phyloP scores from a whole-genome alignment of 495 filamentous ascomycete species.

The Daldinia caldariorum region DNA sequence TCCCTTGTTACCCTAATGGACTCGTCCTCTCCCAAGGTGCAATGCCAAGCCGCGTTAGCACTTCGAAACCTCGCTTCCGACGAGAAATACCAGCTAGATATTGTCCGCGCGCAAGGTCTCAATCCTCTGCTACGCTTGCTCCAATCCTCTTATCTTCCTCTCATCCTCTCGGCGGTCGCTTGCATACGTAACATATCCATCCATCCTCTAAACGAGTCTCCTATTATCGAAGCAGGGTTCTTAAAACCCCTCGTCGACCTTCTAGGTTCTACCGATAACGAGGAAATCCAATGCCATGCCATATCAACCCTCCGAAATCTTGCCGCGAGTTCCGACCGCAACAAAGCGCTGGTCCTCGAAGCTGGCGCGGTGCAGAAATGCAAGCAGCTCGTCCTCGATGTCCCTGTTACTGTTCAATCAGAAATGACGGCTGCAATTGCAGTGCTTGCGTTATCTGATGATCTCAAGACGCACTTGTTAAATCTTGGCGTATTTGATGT shows the following conservation, averaged over 20 bases:
- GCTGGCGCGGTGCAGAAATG: constrained; percentile 98
- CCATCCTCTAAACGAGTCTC: constrained; percentile 98
- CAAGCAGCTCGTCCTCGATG: constrained; percentile 93
- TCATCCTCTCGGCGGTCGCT: constrained; percentile 96
- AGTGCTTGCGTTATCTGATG: constrained; percentile 94
- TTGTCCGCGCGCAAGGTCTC: constrained; percentile 87
- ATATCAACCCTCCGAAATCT: constrained; percentile 97
- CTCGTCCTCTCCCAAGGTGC: constrained; percentile 94
- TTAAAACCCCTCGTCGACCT: constrained; percentile 92
- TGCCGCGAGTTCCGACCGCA: constrained; percentile 94
- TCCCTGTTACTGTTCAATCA: constrained; percentile 93
- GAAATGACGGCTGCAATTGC: constrained; percentile 99
- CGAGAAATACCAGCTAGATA: constrained; percentile 98
- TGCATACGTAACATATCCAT: constrained; percentile 99
- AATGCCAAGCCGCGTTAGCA: constrained; percentile 95
- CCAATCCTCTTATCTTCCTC: constrained; percentile 91
- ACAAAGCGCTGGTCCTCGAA: constrained; percentile 95
- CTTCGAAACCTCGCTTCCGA: constrained; percentile 96
- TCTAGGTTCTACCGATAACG: constrained; percentile 93
- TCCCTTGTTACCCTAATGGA: constrained; percentile 96
- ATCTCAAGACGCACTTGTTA: constrained; percentile 91
- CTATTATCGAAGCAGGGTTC: constrained; percentile 98
- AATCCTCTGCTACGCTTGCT: constrained; percentile 85
- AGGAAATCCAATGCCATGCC: constrained; percentile 98
- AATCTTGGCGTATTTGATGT: constrained; percentile 96